phyloP scores from a whole-genome alignment of 176 grass and related monocot genomes.

The Avena insularis region DNA sequence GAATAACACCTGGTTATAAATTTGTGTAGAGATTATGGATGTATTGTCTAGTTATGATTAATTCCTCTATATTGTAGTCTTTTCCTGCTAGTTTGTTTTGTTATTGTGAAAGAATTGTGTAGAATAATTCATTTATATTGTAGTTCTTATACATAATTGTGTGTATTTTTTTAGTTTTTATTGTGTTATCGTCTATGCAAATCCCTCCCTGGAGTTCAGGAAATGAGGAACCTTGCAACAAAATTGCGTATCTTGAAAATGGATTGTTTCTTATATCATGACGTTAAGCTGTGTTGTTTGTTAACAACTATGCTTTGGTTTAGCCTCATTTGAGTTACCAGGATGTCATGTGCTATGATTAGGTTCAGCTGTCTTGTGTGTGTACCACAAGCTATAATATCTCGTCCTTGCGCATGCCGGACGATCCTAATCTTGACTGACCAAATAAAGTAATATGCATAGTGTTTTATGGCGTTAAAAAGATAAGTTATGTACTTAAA shows the following conservation, averaged over 20 bases:
- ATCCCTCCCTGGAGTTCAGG: background rate
- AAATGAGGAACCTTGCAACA: slow-evolving; percentile 15
- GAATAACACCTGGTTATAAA: background rate
- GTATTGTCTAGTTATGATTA: background rate
- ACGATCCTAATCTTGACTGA: background rate
- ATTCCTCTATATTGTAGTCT: background rate
- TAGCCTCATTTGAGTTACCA: background rate
- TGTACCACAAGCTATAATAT: background rate
- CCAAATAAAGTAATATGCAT: background rate
- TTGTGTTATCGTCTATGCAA: background rate
- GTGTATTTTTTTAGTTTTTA: background rate
- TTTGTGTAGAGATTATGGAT: background rate
- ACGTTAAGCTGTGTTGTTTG: background rate
- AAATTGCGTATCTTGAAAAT: background rate
- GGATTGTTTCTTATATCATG: background rate
- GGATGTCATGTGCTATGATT: background rate
- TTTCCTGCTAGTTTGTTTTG: slow-evolving; percentile 3
- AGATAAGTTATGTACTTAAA: background rate
- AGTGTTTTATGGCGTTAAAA: background rate
- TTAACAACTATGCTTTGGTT: background rate
- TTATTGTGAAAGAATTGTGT: background rate
- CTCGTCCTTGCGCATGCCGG: background rate
- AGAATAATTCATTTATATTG: background rate
- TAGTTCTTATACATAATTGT: background rate
- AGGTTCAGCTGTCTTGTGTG: background rate